Conservation (phyloP, 768 basidiomycete species). For the Panus rudis region DNA sequence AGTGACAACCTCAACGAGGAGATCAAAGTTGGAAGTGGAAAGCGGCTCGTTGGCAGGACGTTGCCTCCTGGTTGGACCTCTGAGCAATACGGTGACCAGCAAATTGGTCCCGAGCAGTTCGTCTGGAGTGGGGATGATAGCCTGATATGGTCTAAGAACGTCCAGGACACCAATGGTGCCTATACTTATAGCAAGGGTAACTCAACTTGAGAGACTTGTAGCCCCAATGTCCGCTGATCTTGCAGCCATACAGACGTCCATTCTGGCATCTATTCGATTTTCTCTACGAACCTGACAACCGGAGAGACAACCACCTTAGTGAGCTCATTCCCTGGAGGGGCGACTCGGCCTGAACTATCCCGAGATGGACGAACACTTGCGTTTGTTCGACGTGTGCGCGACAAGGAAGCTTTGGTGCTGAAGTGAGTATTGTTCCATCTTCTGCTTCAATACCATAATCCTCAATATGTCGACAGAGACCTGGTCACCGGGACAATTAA, state of each 20-base stretch:
- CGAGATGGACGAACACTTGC: slow-evolving; percentile 63
- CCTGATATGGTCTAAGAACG: slow-evolving; percentile 63
- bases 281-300: slow-evolving; percentile 56
- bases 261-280: slow-evolving; percentile 64
- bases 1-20: slow-evolving; percentile 16
- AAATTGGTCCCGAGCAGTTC: slow-evolving; percentile 69
- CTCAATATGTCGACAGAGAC: slow-evolving; percentile 37
- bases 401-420: slow-evolving; percentile 65
- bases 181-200: slow-evolving; percentile 65
- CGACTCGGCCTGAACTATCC: slow-evolving; percentile 64
- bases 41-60: slow-evolving; percentile 45
- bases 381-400: slow-evolving; percentile 66
- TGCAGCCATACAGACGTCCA: slow-evolving; percentile 48
- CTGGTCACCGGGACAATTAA: slow-evolving; percentile 57
- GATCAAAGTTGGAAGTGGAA: slow-evolving; percentile 41
- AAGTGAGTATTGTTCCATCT: slow-evolving; percentile 36
- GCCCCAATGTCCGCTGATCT: too few species aligned
- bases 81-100: slow-evolving; percentile 56
- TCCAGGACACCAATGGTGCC: slow-evolving; percentile 35
- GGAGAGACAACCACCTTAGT: slow-evolving; percentile 47
- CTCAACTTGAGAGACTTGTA: too few species aligned
- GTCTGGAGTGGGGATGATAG: slow-evolving; percentile 53
- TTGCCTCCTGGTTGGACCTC: slow-evolving; percentile 57
- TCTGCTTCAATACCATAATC: slow-evolving; percentile 1
- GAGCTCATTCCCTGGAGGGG: slow-evolving; percentile 57